Base-by-base conservation (phyloP, 768 basidiomycete genomes). In the Amanita fuliginea region DNA sequence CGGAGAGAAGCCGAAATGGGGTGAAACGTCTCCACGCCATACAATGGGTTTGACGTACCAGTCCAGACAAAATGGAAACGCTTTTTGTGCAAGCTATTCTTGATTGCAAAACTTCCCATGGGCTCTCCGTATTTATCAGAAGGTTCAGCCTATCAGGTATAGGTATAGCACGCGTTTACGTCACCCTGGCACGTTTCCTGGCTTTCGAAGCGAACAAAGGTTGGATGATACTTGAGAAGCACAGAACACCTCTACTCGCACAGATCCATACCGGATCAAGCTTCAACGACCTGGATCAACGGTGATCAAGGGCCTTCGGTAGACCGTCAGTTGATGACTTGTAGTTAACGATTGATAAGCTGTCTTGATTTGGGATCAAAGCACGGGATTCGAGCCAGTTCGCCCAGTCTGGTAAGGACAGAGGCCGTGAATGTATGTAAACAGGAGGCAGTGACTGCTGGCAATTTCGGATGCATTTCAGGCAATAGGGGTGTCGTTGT, bases 251-350 rank as follows among this genome's bases (percentile, higher is more conserved):
- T 46, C 30, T 24, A 6, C 19, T 8, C 32, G 9, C 30, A 32
- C 4, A 32, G 11, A 32, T 33, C 18, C 33, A 46, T 46, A 46
- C n/a, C 45, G 45, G 45, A 46, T 46, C 45, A 46, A 43, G 42
- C 42, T 43, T 43, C 26, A 43, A 16, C 9, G 26, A 42, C 41
- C 41, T 43, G 42, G 42, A 43, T 43, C 42, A 43, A 43, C 45
- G 45, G 45, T 46, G 13, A 46, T 46, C 45, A 46, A 46, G 45
- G 45, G 26, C 26, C 45, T 34, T 46, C 35, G 33, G 33, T 46
- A 35, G 34, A 19, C 32, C 26, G 14, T 46, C 45, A 33, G 33
- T 21, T 34, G 44, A 46, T 46, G 44, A 24, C 13, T 22, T 19
- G 43, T 3, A 33, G 44, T 24, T 32, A 18, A 16, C 13, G 28